These are phyloP conservation scores for Pyrrhoderma noxium DNA, from an alignment of 1,284 basidiomycete species.

Conservation along the genomic window DNA sequence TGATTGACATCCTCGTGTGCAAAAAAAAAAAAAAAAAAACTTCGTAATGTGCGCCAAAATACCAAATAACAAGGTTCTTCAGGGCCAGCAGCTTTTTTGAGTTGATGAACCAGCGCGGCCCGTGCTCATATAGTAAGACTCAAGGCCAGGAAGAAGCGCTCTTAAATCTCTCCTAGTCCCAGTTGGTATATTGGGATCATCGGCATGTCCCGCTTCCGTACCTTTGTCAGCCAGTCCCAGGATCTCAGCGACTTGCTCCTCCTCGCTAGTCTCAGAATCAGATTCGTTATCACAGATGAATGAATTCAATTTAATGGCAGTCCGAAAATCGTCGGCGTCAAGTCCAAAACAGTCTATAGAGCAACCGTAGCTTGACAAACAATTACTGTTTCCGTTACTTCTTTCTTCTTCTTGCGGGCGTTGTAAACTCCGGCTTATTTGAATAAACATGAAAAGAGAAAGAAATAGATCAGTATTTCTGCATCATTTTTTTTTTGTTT, in stretches of 20 bases:
- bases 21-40: too few species aligned
- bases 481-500: neutral
- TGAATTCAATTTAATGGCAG: constrained; percentile 4
- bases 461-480: neutral
- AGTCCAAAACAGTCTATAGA: constrained; percentile 3
- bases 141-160: too few species aligned
- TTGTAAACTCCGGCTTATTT: neutral
- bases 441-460: neutral
- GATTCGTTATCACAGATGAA: neutral
- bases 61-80: too few species aligned
- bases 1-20: too few species aligned
- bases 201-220: neutral
- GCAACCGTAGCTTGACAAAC: neutral
- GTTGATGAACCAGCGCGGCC: too few species aligned
- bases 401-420: neutral
- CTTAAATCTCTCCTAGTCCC: too few species aligned
- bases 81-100: too few species aligned
- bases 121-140: too few species aligned
- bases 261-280: constrained; percentile 7
- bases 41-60: too few species aligned
- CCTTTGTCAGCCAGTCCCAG: neutral
- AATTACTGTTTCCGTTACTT: neutral
- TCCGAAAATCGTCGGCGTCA: constrained; percentile 12
- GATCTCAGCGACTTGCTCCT: constrained; percentile 8
- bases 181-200: too few species aligned